Base-by-base conservation (phyloP, 2,329 filamentous ascomycete species). In the Colletotrichum plurivorum region DNA sequence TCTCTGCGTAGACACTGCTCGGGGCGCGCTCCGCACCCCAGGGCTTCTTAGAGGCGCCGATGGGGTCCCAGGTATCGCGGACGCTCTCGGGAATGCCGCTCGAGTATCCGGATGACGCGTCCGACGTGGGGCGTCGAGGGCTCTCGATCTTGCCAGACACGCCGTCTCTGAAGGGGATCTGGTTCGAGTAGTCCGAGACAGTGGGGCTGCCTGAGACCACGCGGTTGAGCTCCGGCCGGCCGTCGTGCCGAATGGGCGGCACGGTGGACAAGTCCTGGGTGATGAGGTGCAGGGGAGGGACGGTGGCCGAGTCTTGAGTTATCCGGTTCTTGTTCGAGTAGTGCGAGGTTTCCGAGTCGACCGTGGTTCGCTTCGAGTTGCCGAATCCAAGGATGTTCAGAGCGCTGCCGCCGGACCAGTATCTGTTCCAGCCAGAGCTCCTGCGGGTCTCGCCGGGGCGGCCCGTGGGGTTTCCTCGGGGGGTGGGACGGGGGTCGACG, bases 361-460 rank as follows among this genome's bases (percentile, higher is more conserved):
- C 81, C 0, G 88, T 91, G 41, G 81, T 79, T 71, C 86, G 78
- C 75, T 85, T 82, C 43, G 81, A 76, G 72, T 76, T 77, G 15
- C 87, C 88, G 60, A 90, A 87, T 15, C 89, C 90, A 8, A 93
- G 82, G 25, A 92, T 87, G 74, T 91, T 91, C 64, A 91, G 80
- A 8, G 90, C 87, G 72, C 91, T 92, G 61, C 92, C 92, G 58
- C 91, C 91, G 15, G 91, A 93, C 88, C 92, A 94, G 79, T 94
- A 94, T 61, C 89, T 84, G 78, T 93, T 93, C 92, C 92, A 94
- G 55, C 91, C 91, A 4, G 91, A 93, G 73, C 90, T 93, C 75
- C 89, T 85, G 63, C 89, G 85, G 20, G 83, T 81, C 52, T 80
- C 80, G 56, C 83, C 84, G 57, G 85, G 76, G 60, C 74, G 72